These are phyloP conservation scores for Pseudognaphalium luteoalbum DNA, from an alignment of 129 eudicot species.

Conservation along the genomic window DNA sequence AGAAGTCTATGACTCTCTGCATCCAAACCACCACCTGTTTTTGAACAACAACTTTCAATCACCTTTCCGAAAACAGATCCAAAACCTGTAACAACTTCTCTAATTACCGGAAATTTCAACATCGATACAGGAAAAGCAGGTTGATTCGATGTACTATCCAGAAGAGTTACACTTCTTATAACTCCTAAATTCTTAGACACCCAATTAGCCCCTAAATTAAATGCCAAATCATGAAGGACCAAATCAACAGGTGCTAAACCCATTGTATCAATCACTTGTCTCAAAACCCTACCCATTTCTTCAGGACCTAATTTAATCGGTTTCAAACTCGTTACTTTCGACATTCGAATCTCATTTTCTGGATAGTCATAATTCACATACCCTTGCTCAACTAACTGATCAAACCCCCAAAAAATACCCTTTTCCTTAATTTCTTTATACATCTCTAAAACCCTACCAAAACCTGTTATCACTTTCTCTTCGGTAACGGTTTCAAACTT, in stretches of 20 bases:
- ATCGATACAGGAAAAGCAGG: constrained; percentile 68
- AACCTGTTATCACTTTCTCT: constrained; percentile 47
- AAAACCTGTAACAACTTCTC: constrained; percentile 62
- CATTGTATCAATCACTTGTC: constrained; percentile 70
- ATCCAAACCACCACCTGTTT: constrained; percentile 37
- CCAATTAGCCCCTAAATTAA: constrained; percentile 78
- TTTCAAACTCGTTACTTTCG: constrained; percentile 40
- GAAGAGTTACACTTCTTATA: constrained; percentile 59
- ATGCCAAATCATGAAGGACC: constrained; percentile 86
- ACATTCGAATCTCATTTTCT: constrained; percentile 41
- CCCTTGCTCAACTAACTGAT: constrained; percentile 86
- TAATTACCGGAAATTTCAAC: constrained; percentile 48
- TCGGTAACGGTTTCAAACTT: constrained; percentile 46
- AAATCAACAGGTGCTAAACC: constrained; percentile 71
- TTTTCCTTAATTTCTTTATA: constrained; percentile 72
- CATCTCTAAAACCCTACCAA: constrained; percentile 51
- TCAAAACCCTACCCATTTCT: constrained; percentile 75
- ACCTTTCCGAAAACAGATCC: constrained; percentile 58
- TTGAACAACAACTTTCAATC: constrained; percentile 47
- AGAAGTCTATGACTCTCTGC: constrained; percentile 76
- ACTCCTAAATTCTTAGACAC: constrained; percentile 52
- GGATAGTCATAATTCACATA: constrained; percentile 56
- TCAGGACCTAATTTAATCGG: constrained; percentile 64
- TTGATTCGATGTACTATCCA: constrained; percentile 44
- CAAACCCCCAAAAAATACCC: constrained; percentile 95